Evolutionary conservation across 805 yeast genomes (phyloP), one percentile per base, ranked within the genome.

Genomic region (Kuraishia hungarica): DNA sequence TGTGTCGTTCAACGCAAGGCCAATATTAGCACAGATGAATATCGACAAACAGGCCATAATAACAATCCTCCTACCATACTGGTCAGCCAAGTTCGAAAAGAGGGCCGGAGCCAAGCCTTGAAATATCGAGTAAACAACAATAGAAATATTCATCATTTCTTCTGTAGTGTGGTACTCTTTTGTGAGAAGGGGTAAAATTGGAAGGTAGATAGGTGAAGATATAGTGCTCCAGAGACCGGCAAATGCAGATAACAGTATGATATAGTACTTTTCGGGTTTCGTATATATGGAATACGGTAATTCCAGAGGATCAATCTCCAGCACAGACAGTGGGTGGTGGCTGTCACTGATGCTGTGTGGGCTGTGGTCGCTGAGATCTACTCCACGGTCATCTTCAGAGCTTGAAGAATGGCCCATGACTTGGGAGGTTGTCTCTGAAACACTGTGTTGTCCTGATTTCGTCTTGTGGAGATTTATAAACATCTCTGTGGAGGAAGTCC

Each of bases 41-140:
- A 84, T 70, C 0, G 76, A 15, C 26, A 87, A 65, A 43, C 90
- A 83, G 2, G 70, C 53, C 35, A 87, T 53, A 20, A 86, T 72
- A 0, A 85, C 74, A 0, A 94, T 91, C 52, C 96, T 70, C 62
- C 96, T 77, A 0, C 97, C 97, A 51, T 77, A 60, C 2, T 72
- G 64, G 64, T 90, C 97, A 0, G 93, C 87, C 22, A 88, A 61
- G 2, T 83, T 75, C 0, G 89, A 86, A 65, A 84, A 76, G 17
- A 89, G 65, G 1, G 87, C 77, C 0, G 97, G 97, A 0, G 87
- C 69, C 0, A 88, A 56, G 1, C 96, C 96, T 69, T 90, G 97
- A 54, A 86, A 77, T 11, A 88, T 66, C 53, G 87, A 77, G 62
- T 89, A 90, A 0, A 88, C 84, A 1, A 90, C 91, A 39, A 91